Evolutionary conservation across 345 rosid species (phyloP).

Genomic region (Gossypium sturtianum): DNA sequence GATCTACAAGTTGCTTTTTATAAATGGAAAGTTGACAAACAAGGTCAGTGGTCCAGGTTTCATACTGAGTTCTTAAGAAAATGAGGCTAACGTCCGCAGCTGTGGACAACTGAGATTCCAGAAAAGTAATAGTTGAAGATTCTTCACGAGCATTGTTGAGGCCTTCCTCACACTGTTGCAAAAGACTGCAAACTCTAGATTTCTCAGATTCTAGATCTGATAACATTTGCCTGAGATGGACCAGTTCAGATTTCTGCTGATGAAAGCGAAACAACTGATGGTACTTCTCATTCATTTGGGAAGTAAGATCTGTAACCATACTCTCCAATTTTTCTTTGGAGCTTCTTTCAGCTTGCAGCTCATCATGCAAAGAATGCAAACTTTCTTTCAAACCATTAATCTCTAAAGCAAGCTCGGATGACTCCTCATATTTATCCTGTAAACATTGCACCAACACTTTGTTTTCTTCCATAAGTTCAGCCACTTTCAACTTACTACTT

Average conservation of each 20-base stretch:
- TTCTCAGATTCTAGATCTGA: slow-evolving; percentile 62
- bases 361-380: slow-evolving; percentile 32
- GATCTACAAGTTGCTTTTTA: slow-evolving; percentile 34
- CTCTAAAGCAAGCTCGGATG: slow-evolving; percentile 39
- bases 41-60: slow-evolving; percentile 38
- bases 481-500: slow-evolving; percentile 47
- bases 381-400: slow-evolving; percentile 36
- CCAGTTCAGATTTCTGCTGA: slow-evolving; percentile 48
- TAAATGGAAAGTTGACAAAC: slow-evolving; percentile 38
- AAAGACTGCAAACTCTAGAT: slow-evolving; percentile 31
- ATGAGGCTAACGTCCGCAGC: slow-evolving; percentile 47
- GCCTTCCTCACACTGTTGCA: slow-evolving; percentile 45
- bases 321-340: slow-evolving; percentile 37
- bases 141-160: slow-evolving; percentile 38
- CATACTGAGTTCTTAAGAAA: slow-evolving; percentile 50
- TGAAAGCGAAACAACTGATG: slow-evolving; percentile 42
- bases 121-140: slow-evolving; percentile 37
- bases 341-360: slow-evolving; percentile 50
- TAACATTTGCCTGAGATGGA: slow-evolving; percentile 47
- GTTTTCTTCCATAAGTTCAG: slow-evolving; percentile 53
- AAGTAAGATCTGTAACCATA: slow-evolving; percentile 41
- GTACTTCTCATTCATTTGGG: slow-evolving; percentile 46
- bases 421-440: slow-evolving; percentile 49
- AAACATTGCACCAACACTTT: slow-evolving; percentile 42
- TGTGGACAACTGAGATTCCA: slow-evolving; percentile 56